Conservation (phyloP, 441 rosid species). For the Manihot esculenta region DNA sequence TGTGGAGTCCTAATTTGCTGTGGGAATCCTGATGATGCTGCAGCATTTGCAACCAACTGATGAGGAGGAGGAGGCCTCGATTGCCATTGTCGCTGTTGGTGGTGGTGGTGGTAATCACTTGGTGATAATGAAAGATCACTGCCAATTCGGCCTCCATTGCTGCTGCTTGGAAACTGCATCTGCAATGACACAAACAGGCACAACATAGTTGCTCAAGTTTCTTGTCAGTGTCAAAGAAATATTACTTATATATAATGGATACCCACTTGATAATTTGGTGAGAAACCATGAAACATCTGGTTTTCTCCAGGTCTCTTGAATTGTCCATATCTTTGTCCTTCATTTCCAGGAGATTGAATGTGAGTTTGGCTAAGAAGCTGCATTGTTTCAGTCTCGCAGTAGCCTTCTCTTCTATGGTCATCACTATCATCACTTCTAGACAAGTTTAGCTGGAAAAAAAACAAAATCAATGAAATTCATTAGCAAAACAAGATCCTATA, state of each 20-base stretch:
- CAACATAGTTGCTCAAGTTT: no score
- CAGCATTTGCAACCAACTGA: constrained; percentile 76
- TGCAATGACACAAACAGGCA: not conserved
- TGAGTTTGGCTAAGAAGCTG: constrained; percentile 56
- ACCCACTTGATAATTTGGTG: constrained; percentile 44
- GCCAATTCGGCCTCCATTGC: constrained; percentile 63
- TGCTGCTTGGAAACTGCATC: constrained; percentile 60
- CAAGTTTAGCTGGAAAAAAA: constrained; percentile 22
- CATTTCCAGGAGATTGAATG: constrained; percentile 42
- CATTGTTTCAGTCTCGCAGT: constrained; percentile 48
- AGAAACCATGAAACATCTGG: constrained; percentile 34
- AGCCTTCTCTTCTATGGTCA: constrained; percentile 29
- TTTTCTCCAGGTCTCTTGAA: constrained; percentile 34
- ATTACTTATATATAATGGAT: not conserved
- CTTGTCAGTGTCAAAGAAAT: no score
- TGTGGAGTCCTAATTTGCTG: constrained; percentile 62
- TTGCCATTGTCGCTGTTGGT: constrained; percentile 42
- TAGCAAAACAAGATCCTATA: not conserved
- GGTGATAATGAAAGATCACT: constrained; percentile 61
- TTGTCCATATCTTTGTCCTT: constrained; percentile 35
- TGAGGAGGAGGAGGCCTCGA: constrained; percentile 39
- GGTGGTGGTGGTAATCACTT: constrained; percentile 28
- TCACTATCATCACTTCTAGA: constrained; percentile 23
- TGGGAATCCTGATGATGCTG: constrained; percentile 99
- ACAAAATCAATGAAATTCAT: not conserved